A percentile compares a stretch with the other conserved stretches of the same genome.
phyloP scores from a whole-genome alignment of 2,329 filamentous ascomycete species.

The Claviceps purpurea region DNA sequence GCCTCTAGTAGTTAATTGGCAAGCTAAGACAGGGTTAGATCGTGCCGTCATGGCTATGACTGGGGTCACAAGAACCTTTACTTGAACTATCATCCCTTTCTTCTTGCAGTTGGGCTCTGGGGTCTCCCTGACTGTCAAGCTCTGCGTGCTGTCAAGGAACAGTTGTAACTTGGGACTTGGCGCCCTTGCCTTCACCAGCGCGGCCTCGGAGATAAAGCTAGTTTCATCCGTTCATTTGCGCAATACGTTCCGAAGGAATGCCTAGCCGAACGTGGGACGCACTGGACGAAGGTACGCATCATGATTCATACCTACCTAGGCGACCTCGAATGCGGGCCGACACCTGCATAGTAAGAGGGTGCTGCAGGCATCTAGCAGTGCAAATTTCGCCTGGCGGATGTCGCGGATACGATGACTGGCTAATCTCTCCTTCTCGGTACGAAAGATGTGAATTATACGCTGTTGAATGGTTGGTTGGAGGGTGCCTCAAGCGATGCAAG shows the following conservation, averaged over 20 bases:
- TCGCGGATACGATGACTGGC: not conserved
- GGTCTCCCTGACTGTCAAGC: not conserved
- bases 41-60: not conserved
- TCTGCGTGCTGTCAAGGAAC: not conserved
- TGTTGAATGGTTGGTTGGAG: not conserved
- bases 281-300: not conserved
- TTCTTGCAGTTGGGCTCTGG: not conserved
- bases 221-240: not conserved
- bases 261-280: not conserved
- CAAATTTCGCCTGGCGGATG: not conserved
- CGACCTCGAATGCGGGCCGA: not conserved
- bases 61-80: not conserved
- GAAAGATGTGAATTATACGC: not conserved
- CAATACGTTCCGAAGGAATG: not conserved
- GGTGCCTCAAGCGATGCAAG: not conserved
- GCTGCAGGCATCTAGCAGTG: not conserved
- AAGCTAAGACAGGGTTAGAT: not conserved
- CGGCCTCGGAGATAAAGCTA: not conserved
- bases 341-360: not conserved
- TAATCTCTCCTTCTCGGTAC: not conserved
- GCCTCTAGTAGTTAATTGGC: not conserved
- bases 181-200: not conserved
- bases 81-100: not conserved
- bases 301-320: not conserved
- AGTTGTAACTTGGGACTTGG: not conserved